Evolutionary conservation across 1,139 yeast genomes (phyloP).

Genomic region (Debaryomycetaceae sp.): DNA sequence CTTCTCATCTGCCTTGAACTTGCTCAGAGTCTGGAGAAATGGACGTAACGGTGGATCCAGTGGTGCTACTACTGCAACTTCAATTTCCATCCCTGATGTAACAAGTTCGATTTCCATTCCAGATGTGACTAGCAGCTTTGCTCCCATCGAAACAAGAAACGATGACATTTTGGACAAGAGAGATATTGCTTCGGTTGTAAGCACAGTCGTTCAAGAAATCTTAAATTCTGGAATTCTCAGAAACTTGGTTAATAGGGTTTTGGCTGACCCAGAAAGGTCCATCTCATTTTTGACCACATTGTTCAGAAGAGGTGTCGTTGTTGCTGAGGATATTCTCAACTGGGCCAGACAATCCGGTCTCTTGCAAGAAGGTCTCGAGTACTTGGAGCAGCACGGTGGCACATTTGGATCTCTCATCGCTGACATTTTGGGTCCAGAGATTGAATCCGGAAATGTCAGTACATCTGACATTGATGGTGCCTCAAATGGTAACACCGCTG

Average conservation of each 20-base stretch:
- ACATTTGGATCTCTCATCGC: slow-evolving; percentile 27
- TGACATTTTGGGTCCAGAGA: slow-evolving; percentile 15
- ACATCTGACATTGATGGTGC: slow-evolving; percentile 26
- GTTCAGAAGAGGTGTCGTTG: slow-evolving; percentile 31
- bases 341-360: slow-evolving; percentile 43
- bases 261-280: slow-evolving; percentile 36
- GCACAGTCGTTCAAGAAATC: slow-evolving; percentile 26
- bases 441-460: slow-evolving; percentile 20
- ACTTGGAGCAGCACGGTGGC: slow-evolving; percentile 30
- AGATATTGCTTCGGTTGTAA: slow-evolving; percentile 30
- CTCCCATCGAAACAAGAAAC: slow-evolving; percentile 6
- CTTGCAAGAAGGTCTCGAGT: slow-evolving; percentile 28
- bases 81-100: slow-evolving; percentile 17
- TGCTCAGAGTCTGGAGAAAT: slow-evolving; percentile 6
- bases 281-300: slow-evolving; percentile 32
- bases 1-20: slow-evolving; percentile 30
- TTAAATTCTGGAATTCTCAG: slow-evolving; percentile 35
- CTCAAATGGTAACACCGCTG: slow-evolving; percentile 9
- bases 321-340: slow-evolving; percentile 31
- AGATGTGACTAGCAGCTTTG: slow-evolving; percentile 1
- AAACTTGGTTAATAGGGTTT: slow-evolving; percentile 29
- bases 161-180: slow-evolving; percentile 33
- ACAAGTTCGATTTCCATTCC: slow-evolving; percentile 11
- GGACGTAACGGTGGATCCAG: slow-evolving; percentile 15
- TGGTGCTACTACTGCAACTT: slow-evolving; percentile 11